These are phyloP conservation scores for Tetracentron sinense DNA, from an alignment of 164 flowering plant species.

Conservation along the genomic window DNA sequence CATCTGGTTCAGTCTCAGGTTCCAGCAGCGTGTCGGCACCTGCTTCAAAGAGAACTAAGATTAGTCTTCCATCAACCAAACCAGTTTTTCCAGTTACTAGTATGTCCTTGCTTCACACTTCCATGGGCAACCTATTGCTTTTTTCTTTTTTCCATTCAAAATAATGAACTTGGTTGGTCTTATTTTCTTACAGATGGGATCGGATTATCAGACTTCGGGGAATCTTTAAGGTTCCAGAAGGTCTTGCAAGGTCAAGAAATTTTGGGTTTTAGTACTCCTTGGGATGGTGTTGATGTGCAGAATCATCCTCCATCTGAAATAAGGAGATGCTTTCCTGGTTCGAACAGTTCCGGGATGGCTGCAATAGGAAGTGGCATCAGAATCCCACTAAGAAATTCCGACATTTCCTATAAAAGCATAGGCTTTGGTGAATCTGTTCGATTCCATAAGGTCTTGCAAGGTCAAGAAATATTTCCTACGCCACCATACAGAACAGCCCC, in stretches of 20 bases:
- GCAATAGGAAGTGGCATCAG: slow-evolving; percentile 25
- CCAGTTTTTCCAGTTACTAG: slow-evolving; percentile 62
- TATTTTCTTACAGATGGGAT: slow-evolving; percentile 45
- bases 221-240: slow-evolving; percentile 85
- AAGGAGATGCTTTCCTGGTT: slow-evolving; percentile 36
- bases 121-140: neutral
- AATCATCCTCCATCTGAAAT: slow-evolving; percentile 38
- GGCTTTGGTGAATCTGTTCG: slow-evolving; percentile 62
- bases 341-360: slow-evolving; percentile 27
- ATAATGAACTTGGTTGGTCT: neutral
- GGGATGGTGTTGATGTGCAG: slow-evolving; percentile 32
- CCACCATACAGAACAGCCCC: slow-evolving; percentile 32
- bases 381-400: slow-evolving; percentile 28
- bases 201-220: slow-evolving; percentile 65
- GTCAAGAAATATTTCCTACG: slow-evolving; percentile 77
- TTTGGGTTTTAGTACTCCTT: slow-evolving; percentile 40
- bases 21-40: slow-evolving; percentile 34
- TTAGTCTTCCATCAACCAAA: slow-evolving; percentile 41
- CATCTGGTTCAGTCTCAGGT: slow-evolving; percentile 52
- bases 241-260: slow-evolving; percentile 99
- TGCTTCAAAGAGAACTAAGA: slow-evolving; percentile 67
- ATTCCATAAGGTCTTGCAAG: slow-evolving; percentile 98
- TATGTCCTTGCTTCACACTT: slow-evolving; percentile 21
- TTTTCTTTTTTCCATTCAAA: slow-evolving; percentile 1
- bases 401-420: slow-evolving; percentile 28